Evolutionary conservation across 148 eudicot genomes (phyloP).

Genomic region (Chenopodium suecicum): DNA sequence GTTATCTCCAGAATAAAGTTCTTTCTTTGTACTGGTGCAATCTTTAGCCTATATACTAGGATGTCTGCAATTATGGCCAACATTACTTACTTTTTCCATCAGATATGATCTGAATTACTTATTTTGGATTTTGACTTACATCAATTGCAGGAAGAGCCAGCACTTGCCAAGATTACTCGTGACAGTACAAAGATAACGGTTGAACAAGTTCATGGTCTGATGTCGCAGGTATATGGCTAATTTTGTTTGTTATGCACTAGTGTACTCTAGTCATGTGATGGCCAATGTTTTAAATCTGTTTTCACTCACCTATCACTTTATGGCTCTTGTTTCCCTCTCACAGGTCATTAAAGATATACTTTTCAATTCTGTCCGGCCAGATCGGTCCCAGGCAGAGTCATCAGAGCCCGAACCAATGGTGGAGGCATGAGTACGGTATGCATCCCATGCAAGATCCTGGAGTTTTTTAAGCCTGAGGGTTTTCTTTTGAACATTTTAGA

Average conservation of each 20-base stretch:
- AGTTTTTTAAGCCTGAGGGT: background rate
- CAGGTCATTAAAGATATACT: slow-evolving; percentile 94
- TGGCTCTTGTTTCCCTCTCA: background rate
- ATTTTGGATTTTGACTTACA: background rate
- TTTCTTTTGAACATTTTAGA: background rate
- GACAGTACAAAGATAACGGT: slow-evolving; percentile 99
- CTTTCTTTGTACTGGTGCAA: background rate
- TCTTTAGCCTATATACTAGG: background rate
- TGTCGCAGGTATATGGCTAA: slow-evolving; percentile 69
- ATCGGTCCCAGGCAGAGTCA: slow-evolving; percentile 50
- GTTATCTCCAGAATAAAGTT: background rate
- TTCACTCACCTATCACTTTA: background rate
- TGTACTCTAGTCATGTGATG: background rate
- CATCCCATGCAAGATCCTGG: background rate
- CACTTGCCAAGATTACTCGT: slow-evolving; percentile 88
- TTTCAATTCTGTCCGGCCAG: slow-evolving; percentile 77
- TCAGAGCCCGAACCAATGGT: slow-evolving; percentile 96
- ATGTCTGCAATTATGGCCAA: background rate
- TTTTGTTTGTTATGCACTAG: background rate
- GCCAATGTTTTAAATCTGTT: background rate
- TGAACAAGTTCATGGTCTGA: slow-evolving; percentile 97
- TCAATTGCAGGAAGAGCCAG: slow-evolving; percentile 82
- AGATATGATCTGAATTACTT: background rate
- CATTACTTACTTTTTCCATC: background rate
- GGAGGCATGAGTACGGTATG: slow-evolving; percentile 46